Conservation (phyloP, 139 green algal genomes). For the Gonium pectorale region DNA sequence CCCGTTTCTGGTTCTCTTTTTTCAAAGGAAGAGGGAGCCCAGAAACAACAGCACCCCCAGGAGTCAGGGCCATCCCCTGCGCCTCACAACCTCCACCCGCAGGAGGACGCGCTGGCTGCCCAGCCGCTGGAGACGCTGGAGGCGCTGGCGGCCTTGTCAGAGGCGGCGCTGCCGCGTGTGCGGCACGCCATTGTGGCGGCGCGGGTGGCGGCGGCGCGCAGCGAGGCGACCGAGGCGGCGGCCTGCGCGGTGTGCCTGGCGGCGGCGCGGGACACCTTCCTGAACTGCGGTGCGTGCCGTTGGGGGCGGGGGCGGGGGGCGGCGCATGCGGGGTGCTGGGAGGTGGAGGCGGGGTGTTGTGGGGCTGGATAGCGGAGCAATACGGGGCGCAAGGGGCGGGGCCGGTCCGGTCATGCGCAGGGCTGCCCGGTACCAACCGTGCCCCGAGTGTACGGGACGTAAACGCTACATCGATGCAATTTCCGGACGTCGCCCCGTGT, state of each 20-base stretch:
- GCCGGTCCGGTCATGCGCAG: no score
- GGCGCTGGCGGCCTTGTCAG: background rate
- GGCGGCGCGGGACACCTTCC: constrained; percentile 9
- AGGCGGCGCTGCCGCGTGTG: constrained; percentile 25
- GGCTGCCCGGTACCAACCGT: no score
- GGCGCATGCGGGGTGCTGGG: background rate
- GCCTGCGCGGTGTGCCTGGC: constrained; percentile 39
- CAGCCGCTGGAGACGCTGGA: constrained; percentile 33
- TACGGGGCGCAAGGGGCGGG: no score
- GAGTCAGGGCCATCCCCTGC: no score
- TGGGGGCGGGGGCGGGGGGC: background rate
- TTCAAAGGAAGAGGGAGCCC: no score
- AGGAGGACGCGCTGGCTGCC: constrained; percentile 38
- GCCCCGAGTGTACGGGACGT: no score
- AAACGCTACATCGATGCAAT: no score
- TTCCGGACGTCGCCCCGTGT: no score
- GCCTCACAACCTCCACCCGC: no score
- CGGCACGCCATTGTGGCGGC: constrained; percentile 30
- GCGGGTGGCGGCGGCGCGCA: constrained; percentile 22
- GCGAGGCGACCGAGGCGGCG: constrained; percentile 27
- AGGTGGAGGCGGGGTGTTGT: background rate
- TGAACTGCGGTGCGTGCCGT: constrained; percentile 25
- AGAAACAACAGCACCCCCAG: no score
- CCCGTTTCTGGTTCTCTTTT: no score
- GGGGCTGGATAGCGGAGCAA: no score